Percentiles rank a stretch among this genome's conserved stretches.
Evolutionary conservation across 768 basidiomycete genomes (phyloP).

Genomic region (Boletus fagicola): DNA sequence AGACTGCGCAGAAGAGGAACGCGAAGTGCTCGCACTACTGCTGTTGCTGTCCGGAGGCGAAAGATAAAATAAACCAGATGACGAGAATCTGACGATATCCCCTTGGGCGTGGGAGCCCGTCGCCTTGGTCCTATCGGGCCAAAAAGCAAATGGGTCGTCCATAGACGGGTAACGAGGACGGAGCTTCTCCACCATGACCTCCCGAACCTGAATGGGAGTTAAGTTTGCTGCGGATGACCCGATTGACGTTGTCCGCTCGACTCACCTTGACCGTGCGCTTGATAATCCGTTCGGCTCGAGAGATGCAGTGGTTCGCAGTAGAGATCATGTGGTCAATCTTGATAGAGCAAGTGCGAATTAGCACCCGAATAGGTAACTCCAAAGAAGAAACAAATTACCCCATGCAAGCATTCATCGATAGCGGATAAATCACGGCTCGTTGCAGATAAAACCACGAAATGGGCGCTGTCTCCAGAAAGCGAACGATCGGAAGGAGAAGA

Average conservation of each 20-base stretch:
- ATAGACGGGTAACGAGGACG: constrained; percentile 29
- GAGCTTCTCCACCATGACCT: constrained; percentile 45
- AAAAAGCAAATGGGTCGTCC: constrained; percentile 22
- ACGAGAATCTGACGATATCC: constrained; percentile 5
- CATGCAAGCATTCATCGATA: constrained; percentile 52
- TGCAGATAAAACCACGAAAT: constrained; percentile 48
- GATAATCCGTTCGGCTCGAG: constrained; percentile 55
- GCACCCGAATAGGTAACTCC: constrained; percentile 5
- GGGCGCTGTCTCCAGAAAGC: constrained; percentile 39
- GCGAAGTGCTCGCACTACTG: constrained; percentile 15
- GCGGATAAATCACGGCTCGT: constrained; percentile 55
- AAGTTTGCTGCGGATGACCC: constrained; percentile 3
- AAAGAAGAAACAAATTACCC: constrained; percentile 41
- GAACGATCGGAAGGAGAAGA: constrained; percentile 7
- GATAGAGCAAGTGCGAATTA: constrained; percentile 1
- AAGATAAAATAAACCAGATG: constrained; percentile 22
- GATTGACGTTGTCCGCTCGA: neutral
- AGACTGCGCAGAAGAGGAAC: constrained; percentile 32
- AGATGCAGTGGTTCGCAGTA: constrained; percentile 53
- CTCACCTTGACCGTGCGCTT: constrained; percentile 55
- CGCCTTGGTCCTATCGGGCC: constrained; percentile 6
- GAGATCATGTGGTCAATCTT: constrained; percentile 59
- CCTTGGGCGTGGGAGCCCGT: neutral
- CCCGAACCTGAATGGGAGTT: constrained; percentile 43
- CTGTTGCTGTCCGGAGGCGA: constrained; percentile 16